Evolutionary conservation across 345 rosid species (phyloP).

Genomic region (Eucalyptus albens): DNA sequence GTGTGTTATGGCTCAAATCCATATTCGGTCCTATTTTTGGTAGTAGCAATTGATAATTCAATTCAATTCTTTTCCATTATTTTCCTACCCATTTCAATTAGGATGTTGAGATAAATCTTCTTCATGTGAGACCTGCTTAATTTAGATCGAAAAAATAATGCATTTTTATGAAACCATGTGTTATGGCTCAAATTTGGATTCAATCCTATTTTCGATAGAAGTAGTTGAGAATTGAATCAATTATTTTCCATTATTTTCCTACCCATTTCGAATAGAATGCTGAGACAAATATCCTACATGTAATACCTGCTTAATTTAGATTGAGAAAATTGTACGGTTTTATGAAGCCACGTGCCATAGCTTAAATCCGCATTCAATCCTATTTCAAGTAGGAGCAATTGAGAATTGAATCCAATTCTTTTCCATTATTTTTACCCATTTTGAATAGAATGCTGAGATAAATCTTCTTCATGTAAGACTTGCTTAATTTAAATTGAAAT

Average conservation of each 20-base stretch:
- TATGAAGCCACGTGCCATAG: not conserved
- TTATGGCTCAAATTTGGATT: not conserved
- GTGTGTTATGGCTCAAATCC: not conserved
- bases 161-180: not conserved
- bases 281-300: not conserved
- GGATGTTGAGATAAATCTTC: too few relatives aligned
- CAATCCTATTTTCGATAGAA: not conserved
- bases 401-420: not conserved
- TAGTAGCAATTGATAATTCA: not conserved
- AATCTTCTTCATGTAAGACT: not conserved
- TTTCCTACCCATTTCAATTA: not conserved
- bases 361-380: not conserved
- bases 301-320: not conserved
- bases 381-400: not conserved
- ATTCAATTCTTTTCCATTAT: not conserved
- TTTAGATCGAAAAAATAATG: too few relatives aligned
- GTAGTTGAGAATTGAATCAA: not conserved
- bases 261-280: not conserved
- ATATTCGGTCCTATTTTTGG: not conserved
- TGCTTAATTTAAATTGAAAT: not conserved
- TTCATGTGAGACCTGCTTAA: not conserved
- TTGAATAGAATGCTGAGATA: not conserved
- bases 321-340: not conserved
- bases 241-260: not conserved
- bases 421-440: not conserved